Evolutionary conservation across 2,329 filamentous ascomycete genomes (phyloP).

Genomic region (Ascochyta clinopodiicola): DNA sequence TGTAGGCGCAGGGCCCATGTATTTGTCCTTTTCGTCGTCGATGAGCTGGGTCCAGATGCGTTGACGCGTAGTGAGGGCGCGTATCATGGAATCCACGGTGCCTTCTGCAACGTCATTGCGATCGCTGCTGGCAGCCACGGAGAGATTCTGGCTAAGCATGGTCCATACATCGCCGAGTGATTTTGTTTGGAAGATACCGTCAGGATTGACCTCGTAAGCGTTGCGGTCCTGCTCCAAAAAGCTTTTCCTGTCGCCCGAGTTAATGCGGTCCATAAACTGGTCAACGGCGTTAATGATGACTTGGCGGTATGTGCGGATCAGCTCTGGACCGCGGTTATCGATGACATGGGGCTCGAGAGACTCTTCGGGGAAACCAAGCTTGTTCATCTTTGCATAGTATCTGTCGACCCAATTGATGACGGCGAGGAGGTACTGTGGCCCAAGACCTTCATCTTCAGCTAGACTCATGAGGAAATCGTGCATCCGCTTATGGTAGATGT

Average conservation of each 20-base stretch:
- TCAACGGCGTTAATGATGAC: conserved; percentile 96
- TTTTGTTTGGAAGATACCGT: conserved; percentile 89
- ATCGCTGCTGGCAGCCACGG: conserved; percentile 82
- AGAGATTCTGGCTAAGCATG: conserved; percentile 92
- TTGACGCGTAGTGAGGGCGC: conserved; percentile 82
- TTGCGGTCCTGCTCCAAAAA: conserved; percentile 80
- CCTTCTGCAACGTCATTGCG: conserved; percentile 92
- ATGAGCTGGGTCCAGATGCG: conserved; percentile 86
- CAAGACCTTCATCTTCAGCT: conserved; percentile 84
- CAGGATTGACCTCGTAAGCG: conserved; percentile 76
- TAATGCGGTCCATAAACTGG: conserved; percentile 97
- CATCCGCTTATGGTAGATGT: conserved; percentile 94
- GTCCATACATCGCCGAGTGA: conserved; percentile 95
- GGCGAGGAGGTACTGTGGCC: conserved; percentile 83
- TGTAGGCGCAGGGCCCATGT: conserved; percentile 56
- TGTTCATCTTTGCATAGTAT: conserved; percentile 95
- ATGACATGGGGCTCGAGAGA: conserved; percentile 86
- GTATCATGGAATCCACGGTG: conserved; percentile 94
- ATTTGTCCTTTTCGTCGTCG: conserved; percentile 81
- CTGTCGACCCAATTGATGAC: conserved; percentile 96
- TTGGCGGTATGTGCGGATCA: conserved; percentile 91
- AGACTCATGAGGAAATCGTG: conserved; percentile 87
- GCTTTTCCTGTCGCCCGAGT: conserved; percentile 78
- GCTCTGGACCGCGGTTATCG: conserved; percentile 86
- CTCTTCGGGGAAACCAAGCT: conserved; percentile 78